Base-by-base conservation (phyloP, 140 eudicot genomes). In the Erigeron philadelphicus region DNA sequence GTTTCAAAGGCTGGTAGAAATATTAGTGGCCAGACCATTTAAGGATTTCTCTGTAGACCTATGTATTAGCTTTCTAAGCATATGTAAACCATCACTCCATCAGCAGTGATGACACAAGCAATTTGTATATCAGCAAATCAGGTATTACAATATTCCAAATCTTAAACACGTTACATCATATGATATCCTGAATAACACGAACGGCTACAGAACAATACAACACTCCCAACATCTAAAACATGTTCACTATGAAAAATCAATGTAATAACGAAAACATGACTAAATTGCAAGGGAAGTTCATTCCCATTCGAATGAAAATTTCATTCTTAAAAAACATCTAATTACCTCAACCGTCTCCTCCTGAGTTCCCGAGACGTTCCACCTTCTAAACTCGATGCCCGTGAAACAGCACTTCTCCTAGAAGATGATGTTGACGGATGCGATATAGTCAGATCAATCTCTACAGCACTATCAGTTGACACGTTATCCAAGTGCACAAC, bases 331-430 rank as follows among this genome's bases (percentile, higher is more conserved):
- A 40, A 11, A 31, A 47, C 50, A 52, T 53, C 57, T 48, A 43
- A 46, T 49, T 70, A 86, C 82, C 81, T 80, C 81, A 80, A 55
- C 10, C 94, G 86, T 78, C 95, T 80, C 80, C 96, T 89, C 73
- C 87, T 79, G 17, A 74, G 72, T 67, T 82, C 95, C 43, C 84
- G 85, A 15, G 87, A 66, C 44, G 69, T 78, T 56, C 81, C 90
- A 68, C 77, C 83, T 48, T 79, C 86, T 40, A 72, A 77, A 74
- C 86, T 81, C 76, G 79, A 68, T 41, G 45, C 66, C 67, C 87
- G 78, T 3, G 90, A 74, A 31, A 64, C 78, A 61, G 67, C 62
- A 64, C 54, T 76, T 75, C 90, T 73, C 53, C 96, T 82, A 53
- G 90, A 72, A 64, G 87, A 72, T 8, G 81, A 72, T 11, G 77